Conservation (phyloP, 2,329 filamentous ascomycete species). For the Capronia americana region DNA sequence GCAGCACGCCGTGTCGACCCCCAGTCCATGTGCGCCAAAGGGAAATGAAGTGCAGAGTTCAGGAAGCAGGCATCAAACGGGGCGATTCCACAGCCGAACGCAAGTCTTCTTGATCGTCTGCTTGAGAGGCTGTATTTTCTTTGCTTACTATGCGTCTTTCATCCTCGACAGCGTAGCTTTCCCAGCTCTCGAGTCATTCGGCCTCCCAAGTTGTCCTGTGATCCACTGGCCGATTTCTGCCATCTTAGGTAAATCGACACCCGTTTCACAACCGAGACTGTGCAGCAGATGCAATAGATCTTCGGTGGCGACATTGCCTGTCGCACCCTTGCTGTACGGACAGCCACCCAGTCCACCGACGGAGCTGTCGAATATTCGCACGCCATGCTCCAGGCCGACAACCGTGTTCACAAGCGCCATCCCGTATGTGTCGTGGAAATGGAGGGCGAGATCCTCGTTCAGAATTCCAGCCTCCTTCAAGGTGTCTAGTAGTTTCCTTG, state of each 20-base stretch:
- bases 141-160: slow-evolving; percentile 32
- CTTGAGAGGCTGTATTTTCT: slow-evolving; percentile 14
- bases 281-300: slow-evolving; percentile 67
- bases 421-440: slow-evolving; percentile 72
- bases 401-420: slow-evolving; percentile 69
- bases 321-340: slow-evolving; percentile 69
- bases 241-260: slow-evolving; percentile 62
- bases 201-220: slow-evolving; percentile 58
- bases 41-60: neutral
- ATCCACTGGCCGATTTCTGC: slow-evolving; percentile 64
- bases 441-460: slow-evolving; percentile 65
- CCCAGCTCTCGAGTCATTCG: slow-evolving; percentile 61
- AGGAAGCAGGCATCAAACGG: neutral
- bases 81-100: neutral
- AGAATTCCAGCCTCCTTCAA: slow-evolving; percentile 66
- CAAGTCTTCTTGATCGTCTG: neutral
- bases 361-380: slow-evolving; percentile 68
- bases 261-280: slow-evolving; percentile 65
- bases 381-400: slow-evolving; percentile 67
- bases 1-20: neutral
- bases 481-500: slow-evolving; percentile 63
- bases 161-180: slow-evolving; percentile 57
- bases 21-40: neutral
- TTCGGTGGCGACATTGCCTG: slow-evolving; percentile 69
- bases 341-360: slow-evolving; percentile 70